Conservation (phyloP, 1,284 basidiomycete genomes). For the Tilletia indica region DNA sequence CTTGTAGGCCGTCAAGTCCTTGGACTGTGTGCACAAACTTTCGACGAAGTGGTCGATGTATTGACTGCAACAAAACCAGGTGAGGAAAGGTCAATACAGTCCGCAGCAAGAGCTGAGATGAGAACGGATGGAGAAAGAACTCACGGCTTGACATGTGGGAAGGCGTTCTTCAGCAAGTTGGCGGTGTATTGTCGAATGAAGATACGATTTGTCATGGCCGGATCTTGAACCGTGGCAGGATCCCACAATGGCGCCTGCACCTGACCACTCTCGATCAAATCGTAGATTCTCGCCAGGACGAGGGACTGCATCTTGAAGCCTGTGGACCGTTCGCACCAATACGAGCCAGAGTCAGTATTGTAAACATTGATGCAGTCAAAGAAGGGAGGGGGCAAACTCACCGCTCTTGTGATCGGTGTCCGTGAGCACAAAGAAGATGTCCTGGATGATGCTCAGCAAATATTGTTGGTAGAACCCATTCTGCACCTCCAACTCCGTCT, state of each 20-base stretch:
- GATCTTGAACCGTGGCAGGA: conserved; percentile 68
- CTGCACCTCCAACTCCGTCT: conserved; percentile 72
- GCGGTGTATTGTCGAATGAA: conserved; percentile 87
- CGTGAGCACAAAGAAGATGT: conserved; percentile 95
- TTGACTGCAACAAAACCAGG: conserved; percentile 44
- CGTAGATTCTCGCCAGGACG: conserved; percentile 81
- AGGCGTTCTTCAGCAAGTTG: conserved; percentile 79
- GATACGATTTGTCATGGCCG: conserved; percentile 74
- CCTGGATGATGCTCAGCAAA: conserved; percentile 87
- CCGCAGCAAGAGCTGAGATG: not conserved
- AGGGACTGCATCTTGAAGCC: conserved; percentile 56
- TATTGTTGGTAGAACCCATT: conserved; percentile 87
- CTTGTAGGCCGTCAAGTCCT: conserved; percentile 76
- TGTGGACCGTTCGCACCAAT: not conserved
- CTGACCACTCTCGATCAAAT: conserved; percentile 79
- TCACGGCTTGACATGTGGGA: conserved; percentile 77
- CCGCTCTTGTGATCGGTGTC: conserved; percentile 97
- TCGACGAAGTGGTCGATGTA: conserved; percentile 61
- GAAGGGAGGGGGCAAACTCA: conserved; percentile 31
- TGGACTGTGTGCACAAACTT: conserved; percentile 78
- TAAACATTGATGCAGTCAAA: not conserved
- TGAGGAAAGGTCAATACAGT: not conserved
- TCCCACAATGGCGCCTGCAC: conserved; percentile 86
- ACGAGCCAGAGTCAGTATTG: not conserved
- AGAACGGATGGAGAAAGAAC: not conserved